Evolutionary conservation across 75 land plant genomes (phyloP), one percentile per base, ranked within the genome.

Genomic region (Cunninghamia lanceolata): DNA sequence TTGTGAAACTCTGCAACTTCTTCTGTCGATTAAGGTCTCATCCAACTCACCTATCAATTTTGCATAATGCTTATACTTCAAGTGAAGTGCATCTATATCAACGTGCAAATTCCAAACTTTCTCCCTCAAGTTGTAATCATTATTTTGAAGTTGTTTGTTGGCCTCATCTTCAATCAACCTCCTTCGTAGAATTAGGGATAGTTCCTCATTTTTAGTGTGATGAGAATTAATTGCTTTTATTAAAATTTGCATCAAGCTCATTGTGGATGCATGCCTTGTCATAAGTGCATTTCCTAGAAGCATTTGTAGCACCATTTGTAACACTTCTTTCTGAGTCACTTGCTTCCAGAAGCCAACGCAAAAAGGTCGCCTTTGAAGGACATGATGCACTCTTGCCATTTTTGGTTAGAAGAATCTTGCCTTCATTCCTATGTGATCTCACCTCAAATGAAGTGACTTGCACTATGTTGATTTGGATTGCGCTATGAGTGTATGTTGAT

Each of bases 301-400:
- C n/a, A n/a, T n/a, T n/a, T n/a, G n/a, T n/a, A n/a, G n/a, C n/a
- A n/a, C n/a, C 63, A 87, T 53, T 82, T 9, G 83, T 36, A 30
- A 88, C 93, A 84, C 90, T 89, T 86, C 89, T 91, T 85, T 96
- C 95, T 35, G 97, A 94, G 25, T 98, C 96, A 77, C 94, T 95
- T 17, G 89, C 92, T 83, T 93, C 93, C 66, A 90, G 77, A 4
- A 97, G 91, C 46, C 99, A 88, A 40, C 91, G 88, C 43, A 94
- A 87, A 85, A 97, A 94, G 66, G 87, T 90, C 84, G 91, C 93
- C 76, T 96, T 88, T 54, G 85, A 85, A 52, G 88, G 54, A 76
- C 81, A 86, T 45, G 93, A 85, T 56, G 88, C 19, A 74, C 86
- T 81, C 82, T 85, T 91, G 93, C 86, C 42, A 82, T 76, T 16